Base-by-base conservation (phyloP, 805 yeast species). In the Hermanozyma aechmeae region DNA sequence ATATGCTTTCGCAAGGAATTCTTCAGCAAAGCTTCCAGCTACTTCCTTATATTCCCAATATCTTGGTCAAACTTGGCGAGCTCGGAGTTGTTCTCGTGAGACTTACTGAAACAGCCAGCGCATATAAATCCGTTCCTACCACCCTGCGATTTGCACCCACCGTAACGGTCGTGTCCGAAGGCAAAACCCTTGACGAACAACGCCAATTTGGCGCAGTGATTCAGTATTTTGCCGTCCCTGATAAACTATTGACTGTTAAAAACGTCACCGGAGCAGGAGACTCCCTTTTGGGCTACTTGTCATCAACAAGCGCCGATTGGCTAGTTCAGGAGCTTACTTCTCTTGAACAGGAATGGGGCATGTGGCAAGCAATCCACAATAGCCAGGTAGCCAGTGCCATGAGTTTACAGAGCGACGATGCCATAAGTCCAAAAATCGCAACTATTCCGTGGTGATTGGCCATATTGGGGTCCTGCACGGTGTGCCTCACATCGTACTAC, bases 191-290 rank as follows among this genome's bases (percentile, higher is more conserved):
- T n/a, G n/a, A n/a, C n/a, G n/a, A n/a, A n/a, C n/a, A 20, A 8
- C 5, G 4, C 22, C 9, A 5, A 11, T 33, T 66, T 28, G 85
- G 85, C 4, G 62, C 79, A 4, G 57, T 74, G 6, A 57, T 83
- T 13, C 82, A 81, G 42, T 78, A 80, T 46, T 79, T 67, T 48
- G 66, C 71, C 1, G 53, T 68, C 3, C 61, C 69, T 0, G 54
- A 51, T 24, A 32, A 39, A 14, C 29, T 43, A 14, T 46, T 58
- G 3, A 45, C 50, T 0, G 64, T 79, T 9, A 54, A 53, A 16
- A 82, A 77, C 40, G 94, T 81, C 18, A 83, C 89, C 7, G 96
- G 95, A 2, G 94, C 94, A 1, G 96, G 95, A 8, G 95, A 85
- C 51, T 67, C 92, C 0, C 61, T 85, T 24, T 66, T 75, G 16